Evolutionary conservation across 495 filamentous ascomycete species (phyloP).

Genomic region (Sphaerosporella brunnea): DNA sequence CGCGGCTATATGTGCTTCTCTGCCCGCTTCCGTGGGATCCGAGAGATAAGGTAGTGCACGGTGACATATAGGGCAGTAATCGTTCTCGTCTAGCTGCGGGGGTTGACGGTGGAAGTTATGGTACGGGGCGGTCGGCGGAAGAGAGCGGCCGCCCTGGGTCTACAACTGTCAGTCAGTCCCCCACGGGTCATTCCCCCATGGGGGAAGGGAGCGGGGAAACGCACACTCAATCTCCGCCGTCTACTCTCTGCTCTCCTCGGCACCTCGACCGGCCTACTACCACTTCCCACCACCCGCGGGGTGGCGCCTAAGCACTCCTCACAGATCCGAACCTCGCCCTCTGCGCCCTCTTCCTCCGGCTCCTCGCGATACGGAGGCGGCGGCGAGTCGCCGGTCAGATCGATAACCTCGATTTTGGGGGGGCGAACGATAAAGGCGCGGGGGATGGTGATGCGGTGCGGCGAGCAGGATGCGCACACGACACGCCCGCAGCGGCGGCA

Average conservation of each 20-base stretch:
- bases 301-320: conserved; percentile 11
- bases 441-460: conserved; percentile 88
- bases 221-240: background rate
- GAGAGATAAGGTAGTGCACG: conserved; percentile 49
- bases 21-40: conserved; percentile 38
- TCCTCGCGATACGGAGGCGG: background rate
- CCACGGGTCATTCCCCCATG: background rate
- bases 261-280: background rate
- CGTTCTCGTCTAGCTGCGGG: conserved; percentile 49
- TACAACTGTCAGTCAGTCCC: conserved; percentile 2
- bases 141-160: conserved; percentile 10
- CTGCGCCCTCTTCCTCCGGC: conserved; percentile 1
- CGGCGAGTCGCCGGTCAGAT: background rate
- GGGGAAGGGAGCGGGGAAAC: background rate
- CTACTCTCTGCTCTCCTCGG: background rate
- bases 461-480: conserved; percentile 79
- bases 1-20: conserved; percentile 56
- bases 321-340: conserved; percentile 18
- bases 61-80: conserved; percentile 83
- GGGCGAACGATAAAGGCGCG: conserved; percentile 83
- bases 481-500: conserved; percentile 82
- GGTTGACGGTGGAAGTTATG: background rate
- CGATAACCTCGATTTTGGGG: conserved; percentile 29
- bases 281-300: background rate
- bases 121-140: conserved; percentile 7